Conservation (phyloP, 2,329 filamentous ascomycete species). For the Pyrenophora graminea region DNA sequence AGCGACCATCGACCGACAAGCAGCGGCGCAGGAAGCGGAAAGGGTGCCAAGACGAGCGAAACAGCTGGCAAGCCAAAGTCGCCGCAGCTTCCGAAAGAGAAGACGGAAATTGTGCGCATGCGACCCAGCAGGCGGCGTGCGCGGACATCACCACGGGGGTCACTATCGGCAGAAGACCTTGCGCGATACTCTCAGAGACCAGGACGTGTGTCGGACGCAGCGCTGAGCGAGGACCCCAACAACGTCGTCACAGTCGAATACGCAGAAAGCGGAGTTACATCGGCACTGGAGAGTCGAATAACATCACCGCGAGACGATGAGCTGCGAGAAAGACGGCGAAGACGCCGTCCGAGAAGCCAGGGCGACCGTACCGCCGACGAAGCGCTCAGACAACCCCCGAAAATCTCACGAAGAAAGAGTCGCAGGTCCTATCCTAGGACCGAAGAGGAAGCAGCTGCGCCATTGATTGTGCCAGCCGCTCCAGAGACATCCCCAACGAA, state of each 20-base stretch:
- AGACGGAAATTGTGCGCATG: slow-evolving; percentile 34
- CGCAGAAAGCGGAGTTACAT: slow-evolving; percentile 25
- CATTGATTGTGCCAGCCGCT: slow-evolving; percentile 20
- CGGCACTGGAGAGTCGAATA: slow-evolving; percentile 13
- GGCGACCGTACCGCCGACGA: slow-evolving; percentile 33
- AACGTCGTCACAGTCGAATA: slow-evolving; percentile 38
- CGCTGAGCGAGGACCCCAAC: slow-evolving; percentile 27
- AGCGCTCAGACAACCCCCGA: slow-evolving; percentile 25
- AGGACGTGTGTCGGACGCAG: slow-evolving; percentile 30
- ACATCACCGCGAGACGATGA: slow-evolving; percentile 28
- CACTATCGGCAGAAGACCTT: slow-evolving; percentile 39
- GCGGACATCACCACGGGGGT: slow-evolving; percentile 38
- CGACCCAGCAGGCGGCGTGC: slow-evolving; percentile 35
- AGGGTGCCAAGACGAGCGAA: slow-evolving; percentile 28
- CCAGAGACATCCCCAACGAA: slow-evolving; percentile 46
- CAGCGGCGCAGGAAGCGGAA: slow-evolving; percentile 40
- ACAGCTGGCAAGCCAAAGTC: slow-evolving; percentile 24
- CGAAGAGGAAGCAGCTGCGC: slow-evolving; percentile 27
- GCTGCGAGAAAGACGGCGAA: slow-evolving; percentile 34
- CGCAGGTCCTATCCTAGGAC: slow-evolving; percentile 33
- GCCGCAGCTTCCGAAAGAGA: slow-evolving; percentile 23
- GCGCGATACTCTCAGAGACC: slow-evolving; percentile 19
- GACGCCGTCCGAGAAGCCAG: slow-evolving; percentile 32
- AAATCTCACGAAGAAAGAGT: slow-evolving; percentile 24
- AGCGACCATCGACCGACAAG: slow-evolving; percentile 41